Percentiles rank a stretch among this genome's conserved stretches.
Evolutionary conservation across 306 rosid genomes (phyloP).

Genomic region (Pyrus pyrifolia): DNA sequence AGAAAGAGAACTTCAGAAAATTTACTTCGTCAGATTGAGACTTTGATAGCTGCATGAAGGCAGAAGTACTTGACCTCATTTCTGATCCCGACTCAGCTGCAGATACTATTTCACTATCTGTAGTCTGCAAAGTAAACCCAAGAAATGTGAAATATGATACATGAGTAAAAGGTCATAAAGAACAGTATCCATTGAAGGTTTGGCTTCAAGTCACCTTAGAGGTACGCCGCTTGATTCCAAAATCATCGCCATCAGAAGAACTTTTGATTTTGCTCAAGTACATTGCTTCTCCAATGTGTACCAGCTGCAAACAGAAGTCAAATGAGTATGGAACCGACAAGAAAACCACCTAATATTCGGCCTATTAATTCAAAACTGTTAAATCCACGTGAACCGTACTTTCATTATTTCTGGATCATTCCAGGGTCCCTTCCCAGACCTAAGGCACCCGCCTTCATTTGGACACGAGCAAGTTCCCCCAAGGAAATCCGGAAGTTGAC

Average conservation of each 20-base stretch:
- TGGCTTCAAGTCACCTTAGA: conserved; percentile 40
- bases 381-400: conserved; percentile 43
- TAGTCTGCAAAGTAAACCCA: conserved; percentile 37
- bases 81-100: conserved; percentile 43
- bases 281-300: conserved; percentile 52
- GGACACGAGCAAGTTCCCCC: conserved; percentile 91
- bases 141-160: conserved; percentile 4
- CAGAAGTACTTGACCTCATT: conserved; percentile 35
- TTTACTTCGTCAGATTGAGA: conserved; percentile 49
- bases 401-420: conserved; percentile 72
- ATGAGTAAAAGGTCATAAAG: conserved; percentile 14
- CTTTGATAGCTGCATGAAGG: conserved; percentile 22
- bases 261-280: conserved; percentile 33
- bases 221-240: conserved; percentile 40
- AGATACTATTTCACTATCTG: conserved; percentile 39
- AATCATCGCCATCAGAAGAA: conserved; percentile 27
- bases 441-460: conserved; percentile 82
- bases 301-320: conserved; percentile 48
- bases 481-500: conserved; percentile 90
- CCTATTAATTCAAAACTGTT: conserved; percentile 14
- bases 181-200: conserved; percentile 11
- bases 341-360: conserved; percentile 4
- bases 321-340: conserved; percentile 14
- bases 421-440: conserved; percentile 96
- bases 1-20: conserved; percentile 10